These are phyloP conservation scores for Symbiodinium natans DNA, from an alignment of 73 alveolate species.

Conservation along the genomic window DNA sequence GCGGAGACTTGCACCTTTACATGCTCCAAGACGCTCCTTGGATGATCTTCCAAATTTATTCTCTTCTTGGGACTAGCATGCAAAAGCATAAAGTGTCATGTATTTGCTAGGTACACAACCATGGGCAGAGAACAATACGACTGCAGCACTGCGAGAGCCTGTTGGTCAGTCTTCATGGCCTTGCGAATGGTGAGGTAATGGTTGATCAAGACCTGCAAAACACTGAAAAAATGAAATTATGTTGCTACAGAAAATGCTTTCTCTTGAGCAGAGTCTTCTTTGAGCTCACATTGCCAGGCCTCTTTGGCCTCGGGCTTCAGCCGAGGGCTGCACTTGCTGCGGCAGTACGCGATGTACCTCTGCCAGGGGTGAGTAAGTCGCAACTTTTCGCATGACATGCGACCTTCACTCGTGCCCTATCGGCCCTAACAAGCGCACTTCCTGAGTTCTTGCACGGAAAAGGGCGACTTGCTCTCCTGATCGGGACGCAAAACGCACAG, in stretches of 20 bases:
- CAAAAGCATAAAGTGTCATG: no score
- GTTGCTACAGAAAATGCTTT: neutral
- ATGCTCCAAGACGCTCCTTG: no score
- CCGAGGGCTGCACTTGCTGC: constrained; percentile 98
- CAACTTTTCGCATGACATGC: no score
- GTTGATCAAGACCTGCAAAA: constrained; percentile 39
- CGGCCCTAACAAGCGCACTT: constrained; percentile 66
- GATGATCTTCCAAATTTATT: no score
- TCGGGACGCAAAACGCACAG: neutral
- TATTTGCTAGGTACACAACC: no score
- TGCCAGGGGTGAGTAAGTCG: neutral
- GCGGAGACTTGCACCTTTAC: no score
- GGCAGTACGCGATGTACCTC: constrained; percentile 97
- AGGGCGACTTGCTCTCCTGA: constrained; percentile 95
- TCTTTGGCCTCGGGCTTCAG: constrained; percentile 97
- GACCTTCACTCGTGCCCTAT: no score
- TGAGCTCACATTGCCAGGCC: no score
- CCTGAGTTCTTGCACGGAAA: constrained; percentile 96
- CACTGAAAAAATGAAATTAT: no score
- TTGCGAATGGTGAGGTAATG: constrained; percentile 91
- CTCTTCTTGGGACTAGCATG: no score
- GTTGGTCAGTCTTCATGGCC: constrained; percentile 94
- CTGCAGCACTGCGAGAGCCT: neutral
- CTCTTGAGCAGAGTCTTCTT: no score
- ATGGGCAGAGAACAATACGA: no score